Conservation (phyloP, 768 basidiomycete genomes). For the Rhodocollybia butyracea region DNA sequence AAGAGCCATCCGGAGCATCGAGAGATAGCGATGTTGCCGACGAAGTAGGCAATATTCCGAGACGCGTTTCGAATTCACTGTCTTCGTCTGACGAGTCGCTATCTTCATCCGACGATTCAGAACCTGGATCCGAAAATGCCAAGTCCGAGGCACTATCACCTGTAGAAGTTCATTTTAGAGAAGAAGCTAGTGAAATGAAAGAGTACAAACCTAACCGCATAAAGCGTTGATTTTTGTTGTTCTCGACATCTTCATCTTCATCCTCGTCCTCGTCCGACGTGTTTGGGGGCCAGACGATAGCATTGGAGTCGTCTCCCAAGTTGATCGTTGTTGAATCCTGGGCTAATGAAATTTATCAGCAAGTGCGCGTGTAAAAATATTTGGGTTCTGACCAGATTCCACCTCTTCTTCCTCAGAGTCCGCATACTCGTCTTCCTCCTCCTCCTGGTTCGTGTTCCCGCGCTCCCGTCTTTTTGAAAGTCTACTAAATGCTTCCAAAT, state of each 20-base stretch:
- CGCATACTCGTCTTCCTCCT: constrained; percentile 27
- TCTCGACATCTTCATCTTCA: constrained; percentile 56
- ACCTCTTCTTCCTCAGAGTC: constrained; percentile 64
- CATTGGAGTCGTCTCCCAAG: constrained; percentile 72
- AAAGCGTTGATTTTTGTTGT: constrained; percentile 61
- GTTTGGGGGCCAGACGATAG: constrained; percentile 75
- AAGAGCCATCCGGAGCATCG: constrained; percentile 33
- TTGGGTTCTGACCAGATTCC: constrained; percentile 53
- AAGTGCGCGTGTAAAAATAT: not conserved
- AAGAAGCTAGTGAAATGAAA: not conserved
- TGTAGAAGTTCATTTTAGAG: constrained; percentile 18
- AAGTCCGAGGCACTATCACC: constrained; percentile 66
- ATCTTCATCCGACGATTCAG: constrained; percentile 52
- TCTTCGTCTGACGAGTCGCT: constrained; percentile 39
- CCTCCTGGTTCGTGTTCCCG: constrained; percentile 28
- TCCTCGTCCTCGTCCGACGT: constrained; percentile 64
- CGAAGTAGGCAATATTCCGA: constrained; percentile 36
- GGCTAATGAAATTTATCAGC: constrained; percentile 28
- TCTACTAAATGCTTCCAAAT: constrained; percentile 65
- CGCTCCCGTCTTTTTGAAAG: constrained; percentile 53
- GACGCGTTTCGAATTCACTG: constrained; percentile 34
- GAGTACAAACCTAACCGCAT: constrained; percentile 64
- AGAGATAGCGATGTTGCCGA: constrained; percentile 47
- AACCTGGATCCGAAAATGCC: constrained; percentile 56
- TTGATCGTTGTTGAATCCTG: constrained; percentile 43